These are phyloP conservation scores for Ceratocystis diversiconidia DNA, from an alignment of 2,329 filamentous ascomycete species.

Conservation along the genomic window DNA sequence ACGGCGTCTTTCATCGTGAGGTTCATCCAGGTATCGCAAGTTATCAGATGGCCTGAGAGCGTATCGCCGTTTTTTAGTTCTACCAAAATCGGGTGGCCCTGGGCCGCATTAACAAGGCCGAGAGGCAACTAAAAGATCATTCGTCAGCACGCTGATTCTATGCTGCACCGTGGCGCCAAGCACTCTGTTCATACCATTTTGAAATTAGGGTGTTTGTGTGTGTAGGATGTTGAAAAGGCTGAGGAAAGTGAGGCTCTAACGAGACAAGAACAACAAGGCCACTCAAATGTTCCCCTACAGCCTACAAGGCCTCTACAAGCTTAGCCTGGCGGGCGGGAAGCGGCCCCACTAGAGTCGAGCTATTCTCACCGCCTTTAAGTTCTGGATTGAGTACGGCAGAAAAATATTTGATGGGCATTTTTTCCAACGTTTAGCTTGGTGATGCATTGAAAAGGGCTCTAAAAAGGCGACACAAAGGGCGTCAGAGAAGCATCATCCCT, in stretches of 20 bases:
- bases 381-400: constrained; percentile 8
- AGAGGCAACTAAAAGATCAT: constrained; percentile 42
- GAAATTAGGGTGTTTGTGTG: constrained; percentile 1
- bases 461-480: neutral
- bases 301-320: neutral
- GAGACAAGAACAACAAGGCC: constrained; percentile 1
- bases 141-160: neutral
- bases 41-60: constrained; percentile 86
- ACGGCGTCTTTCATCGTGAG: constrained; percentile 93
- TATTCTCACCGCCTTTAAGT: constrained; percentile 13
- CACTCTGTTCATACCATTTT: neutral
- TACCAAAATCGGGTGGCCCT: constrained; percentile 95
- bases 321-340: constrained; percentile 11
- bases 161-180: neutral
- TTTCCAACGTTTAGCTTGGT: neutral
- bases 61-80: constrained; percentile 97
- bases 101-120: constrained; percentile 83
- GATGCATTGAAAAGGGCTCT: neutral
- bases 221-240: neutral
- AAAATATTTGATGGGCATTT: constrained; percentile 13
- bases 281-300: neutral
- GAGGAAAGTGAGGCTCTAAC: constrained; percentile 6
- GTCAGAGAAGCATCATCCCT: neutral
- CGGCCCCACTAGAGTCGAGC: constrained; percentile 14
- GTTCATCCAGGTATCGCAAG: constrained; percentile 99